Conservation (phyloP, 257 asterid species). For the Solanum ahanhuiri region DNA sequence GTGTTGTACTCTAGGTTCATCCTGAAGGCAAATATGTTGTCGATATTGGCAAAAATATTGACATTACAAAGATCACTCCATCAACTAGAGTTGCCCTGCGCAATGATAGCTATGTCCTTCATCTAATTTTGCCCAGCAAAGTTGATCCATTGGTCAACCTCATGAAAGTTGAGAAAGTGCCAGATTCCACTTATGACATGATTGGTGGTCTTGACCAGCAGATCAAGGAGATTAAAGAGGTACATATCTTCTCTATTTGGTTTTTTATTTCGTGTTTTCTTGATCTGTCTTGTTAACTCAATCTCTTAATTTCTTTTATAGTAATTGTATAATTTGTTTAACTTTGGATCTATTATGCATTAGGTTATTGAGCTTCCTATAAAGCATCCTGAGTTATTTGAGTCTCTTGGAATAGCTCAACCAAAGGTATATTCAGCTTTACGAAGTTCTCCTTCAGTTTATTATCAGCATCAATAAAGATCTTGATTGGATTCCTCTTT, state of each 20-base stretch:
- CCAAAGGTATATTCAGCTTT: conserved; percentile 47
- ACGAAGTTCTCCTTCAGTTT: not conserved
- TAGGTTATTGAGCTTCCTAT: conserved; percentile 74
- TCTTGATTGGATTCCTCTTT: not conserved
- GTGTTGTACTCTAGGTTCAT: conserved; percentile 45
- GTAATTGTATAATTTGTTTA: conserved; percentile 1
- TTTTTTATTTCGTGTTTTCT: not conserved
- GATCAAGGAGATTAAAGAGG: conserved; percentile 96
- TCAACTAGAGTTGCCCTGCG: conserved; percentile 93
- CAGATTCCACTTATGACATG: conserved; percentile 97
- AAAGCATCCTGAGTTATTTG: conserved; percentile 66
- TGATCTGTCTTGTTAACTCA: not conserved
- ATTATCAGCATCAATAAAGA: not conserved
- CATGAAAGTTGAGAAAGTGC: conserved; percentile 97
- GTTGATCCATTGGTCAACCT: conserved; percentile 93
- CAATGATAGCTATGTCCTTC: conserved; percentile 92
- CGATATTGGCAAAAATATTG: conserved; percentile 85
- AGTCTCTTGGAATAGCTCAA: conserved; percentile 76
- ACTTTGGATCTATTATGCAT: not conserved
- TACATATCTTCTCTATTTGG: conserved; percentile 2
- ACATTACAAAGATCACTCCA: conserved; percentile 86
- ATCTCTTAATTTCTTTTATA: not conserved
- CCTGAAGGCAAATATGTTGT: conserved; percentile 90
- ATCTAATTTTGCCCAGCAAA: conserved; percentile 85
- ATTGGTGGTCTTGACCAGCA: conserved; percentile 99